Conservation (phyloP, 2,329 filamentous ascomycete species). For the Diplodia sapinea region DNA sequence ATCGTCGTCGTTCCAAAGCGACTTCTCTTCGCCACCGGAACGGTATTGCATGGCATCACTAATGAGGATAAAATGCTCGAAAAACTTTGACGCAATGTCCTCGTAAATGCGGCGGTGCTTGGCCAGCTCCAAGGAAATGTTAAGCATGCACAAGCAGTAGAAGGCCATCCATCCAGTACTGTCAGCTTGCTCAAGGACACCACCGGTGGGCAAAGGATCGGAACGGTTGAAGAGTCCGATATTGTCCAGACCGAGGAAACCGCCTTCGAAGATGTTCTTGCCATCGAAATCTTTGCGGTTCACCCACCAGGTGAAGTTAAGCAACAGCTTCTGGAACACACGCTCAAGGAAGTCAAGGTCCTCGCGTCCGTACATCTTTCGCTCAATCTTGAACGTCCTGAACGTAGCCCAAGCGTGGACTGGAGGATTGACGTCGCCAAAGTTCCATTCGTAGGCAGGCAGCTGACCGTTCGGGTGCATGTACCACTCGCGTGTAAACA, state of each 20-base stretch:
- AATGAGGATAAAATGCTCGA: constrained; percentile 97
- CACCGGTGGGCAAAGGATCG: constrained; percentile 90
- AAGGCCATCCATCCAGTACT: constrained; percentile 99
- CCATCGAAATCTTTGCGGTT: constrained; percentile 93
- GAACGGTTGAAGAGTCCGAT: constrained; percentile 98
- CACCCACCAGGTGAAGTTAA: constrained; percentile 99
- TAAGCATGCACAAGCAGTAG: constrained; percentile 95
- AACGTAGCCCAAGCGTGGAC: constrained; percentile 97
- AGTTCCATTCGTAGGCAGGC: constrained; percentile 96
- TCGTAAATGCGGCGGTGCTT: constrained; percentile 96
- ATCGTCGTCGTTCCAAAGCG: constrained; percentile 94
- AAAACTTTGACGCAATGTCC: constrained; percentile 97
- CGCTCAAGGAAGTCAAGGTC: constrained; percentile 95
- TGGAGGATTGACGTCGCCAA: constrained; percentile 94
- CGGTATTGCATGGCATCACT: constrained; percentile 90
- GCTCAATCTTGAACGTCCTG: constrained; percentile 96
- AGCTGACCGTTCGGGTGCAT: constrained; percentile 97
- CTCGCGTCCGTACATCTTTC: constrained; percentile 93
- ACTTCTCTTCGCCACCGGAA: constrained; percentile 72
- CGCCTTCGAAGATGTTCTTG: constrained; percentile 97
- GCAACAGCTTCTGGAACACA: constrained; percentile 91
- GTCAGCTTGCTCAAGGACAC: constrained; percentile 93
- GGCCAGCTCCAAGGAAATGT: constrained; percentile 91
- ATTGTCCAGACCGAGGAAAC: constrained; percentile 94
- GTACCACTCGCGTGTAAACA: constrained; percentile 98